phyloP scores from a whole-genome alignment of 371 early-diverging fungal species.

The Rhizomucor pusillus region DNA sequence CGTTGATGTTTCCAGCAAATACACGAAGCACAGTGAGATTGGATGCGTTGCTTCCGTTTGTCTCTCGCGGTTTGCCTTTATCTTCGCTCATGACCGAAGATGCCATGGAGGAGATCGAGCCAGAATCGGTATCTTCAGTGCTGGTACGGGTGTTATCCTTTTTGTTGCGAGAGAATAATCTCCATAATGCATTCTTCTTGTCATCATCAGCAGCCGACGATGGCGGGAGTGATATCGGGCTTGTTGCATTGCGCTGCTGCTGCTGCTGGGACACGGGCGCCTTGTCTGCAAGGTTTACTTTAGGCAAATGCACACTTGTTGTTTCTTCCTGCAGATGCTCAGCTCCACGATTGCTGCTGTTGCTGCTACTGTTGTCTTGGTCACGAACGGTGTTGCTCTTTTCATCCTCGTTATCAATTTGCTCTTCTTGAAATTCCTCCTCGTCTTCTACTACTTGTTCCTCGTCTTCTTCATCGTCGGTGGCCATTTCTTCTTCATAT shows the following conservation, averaged over 20 bases:
- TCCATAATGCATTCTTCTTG: background rate
- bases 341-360: background rate
- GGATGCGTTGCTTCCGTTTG: constrained; percentile 7
- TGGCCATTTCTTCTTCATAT: constrained; percentile 38
- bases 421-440: constrained; percentile 3
- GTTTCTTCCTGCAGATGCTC: background rate
- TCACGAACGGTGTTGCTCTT: background rate
- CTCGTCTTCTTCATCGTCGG: constrained; percentile 7
- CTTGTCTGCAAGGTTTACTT: too few relatives aligned
- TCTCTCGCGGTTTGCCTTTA: background rate
- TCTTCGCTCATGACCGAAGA: constrained; percentile 8
- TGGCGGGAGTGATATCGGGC: background rate
- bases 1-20: constrained; percentile 61
- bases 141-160: constrained; percentile 13
- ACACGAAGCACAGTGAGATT: constrained; percentile 39
- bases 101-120: constrained; percentile 9
- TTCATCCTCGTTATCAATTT: background rate
- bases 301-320: too few relatives aligned
- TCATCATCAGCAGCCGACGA: background rate
- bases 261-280: background rate
- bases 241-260: background rate
- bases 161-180: constrained; percentile 15
- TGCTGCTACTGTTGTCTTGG: background rate
- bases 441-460: constrained; percentile 2
- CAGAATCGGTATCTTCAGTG: constrained; percentile 10